phyloP scores from a whole-genome alignment of 306 rosid species.

The Trifolium fragiferum region DNA sequence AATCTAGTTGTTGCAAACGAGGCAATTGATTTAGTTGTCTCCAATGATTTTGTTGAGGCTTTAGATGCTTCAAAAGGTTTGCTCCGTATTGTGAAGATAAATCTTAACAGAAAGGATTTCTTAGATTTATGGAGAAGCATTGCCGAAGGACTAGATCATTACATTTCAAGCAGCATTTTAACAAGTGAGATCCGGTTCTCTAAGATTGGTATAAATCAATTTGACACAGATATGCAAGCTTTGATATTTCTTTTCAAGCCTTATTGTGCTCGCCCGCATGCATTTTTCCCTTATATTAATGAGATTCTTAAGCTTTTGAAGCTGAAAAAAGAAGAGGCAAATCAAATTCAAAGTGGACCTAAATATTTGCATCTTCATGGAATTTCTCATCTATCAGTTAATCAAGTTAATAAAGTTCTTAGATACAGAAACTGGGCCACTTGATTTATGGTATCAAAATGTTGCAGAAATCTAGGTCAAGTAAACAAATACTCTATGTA shows the following conservation, averaged over 20 bases:
- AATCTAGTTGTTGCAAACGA: slow-evolving; percentile 36
- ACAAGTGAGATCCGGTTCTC: slow-evolving; percentile 46
- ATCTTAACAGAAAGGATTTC: slow-evolving; percentile 67
- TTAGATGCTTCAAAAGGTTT: slow-evolving; percentile 55
- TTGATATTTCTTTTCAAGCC: slow-evolving; percentile 66
- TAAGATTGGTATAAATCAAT: slow-evolving; percentile 48
- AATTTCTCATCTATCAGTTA: slow-evolving; percentile 47
- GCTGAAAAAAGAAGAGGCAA: slow-evolving; percentile 54
- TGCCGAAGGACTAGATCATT: slow-evolving; percentile 78
- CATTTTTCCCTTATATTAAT: slow-evolving; percentile 66
- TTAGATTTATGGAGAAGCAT: slow-evolving; percentile 76
- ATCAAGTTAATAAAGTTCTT: slow-evolving; percentile 51
- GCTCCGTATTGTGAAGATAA: slow-evolving; percentile 51
- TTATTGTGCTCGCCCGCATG: slow-evolving; percentile 71
- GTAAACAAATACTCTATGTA: slow-evolving; percentile 1
- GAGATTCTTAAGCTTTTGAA: slow-evolving; percentile 61
- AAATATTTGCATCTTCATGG: slow-evolving; percentile 47
- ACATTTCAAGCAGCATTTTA: slow-evolving; percentile 54
- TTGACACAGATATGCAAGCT: slow-evolving; percentile 67
- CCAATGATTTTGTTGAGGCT: slow-evolving; percentile 57
- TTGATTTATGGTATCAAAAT: slow-evolving; percentile 26
- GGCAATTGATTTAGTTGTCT: slow-evolving; percentile 50
- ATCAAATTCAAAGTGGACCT: slow-evolving; percentile 50
- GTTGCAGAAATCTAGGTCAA: background rate
- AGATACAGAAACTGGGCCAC: slow-evolving; percentile 44